Evolutionary conservation across 2,329 filamentous ascomycete species (phyloP), one percentile per base, ranked within the genome.

Genomic region (Aulographum hederae): DNA sequence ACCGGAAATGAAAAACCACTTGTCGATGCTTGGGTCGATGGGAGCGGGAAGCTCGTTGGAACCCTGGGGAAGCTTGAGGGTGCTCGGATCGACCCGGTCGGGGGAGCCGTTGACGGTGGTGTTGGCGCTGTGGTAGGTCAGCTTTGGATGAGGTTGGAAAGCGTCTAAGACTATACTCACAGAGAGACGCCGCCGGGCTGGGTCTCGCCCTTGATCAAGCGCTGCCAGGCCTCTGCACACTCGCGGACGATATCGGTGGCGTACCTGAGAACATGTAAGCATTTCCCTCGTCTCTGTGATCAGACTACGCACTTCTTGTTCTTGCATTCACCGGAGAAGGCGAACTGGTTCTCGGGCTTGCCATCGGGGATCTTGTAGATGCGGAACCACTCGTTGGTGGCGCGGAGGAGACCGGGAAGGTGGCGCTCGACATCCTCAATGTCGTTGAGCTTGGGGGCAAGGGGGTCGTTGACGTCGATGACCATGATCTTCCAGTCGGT

Each of bases 301-400:
- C 21, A 25, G 13, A 26, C 12, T 4, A 30, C 69, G 42, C 46
- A 84, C 78, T 78, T 82, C 75, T 85, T 92, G 77, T 98, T 98
- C 78, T 98, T 98, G 80, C 86, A 95, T 70, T 98, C 89, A 67
- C 89, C 89, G 37, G 85, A 94, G 69, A 98, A 98, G 51, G 89
- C 89, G 54, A 98, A 98, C 67, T 95, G 89, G 75, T 98, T 98
- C 78, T 98, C 89, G 50, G 86, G 85, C 84, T 98, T 98, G 69
- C 89, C 89, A 56, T 98, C 89, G 54, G 89, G 89, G 63, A 98
- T 98, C 73, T 98, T 98, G 78, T 98, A 98, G 73, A 98, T 98
- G 60, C 89, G 84, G 84, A 98, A 98, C 89, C 89, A 98, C 69
- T 98, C 89, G 56, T 98, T 98, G 55, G 86, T 95, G 54, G 89